Conservation (phyloP, 2,329 filamentous ascomycete species). For the Aquanectria penicillioides region DNA sequence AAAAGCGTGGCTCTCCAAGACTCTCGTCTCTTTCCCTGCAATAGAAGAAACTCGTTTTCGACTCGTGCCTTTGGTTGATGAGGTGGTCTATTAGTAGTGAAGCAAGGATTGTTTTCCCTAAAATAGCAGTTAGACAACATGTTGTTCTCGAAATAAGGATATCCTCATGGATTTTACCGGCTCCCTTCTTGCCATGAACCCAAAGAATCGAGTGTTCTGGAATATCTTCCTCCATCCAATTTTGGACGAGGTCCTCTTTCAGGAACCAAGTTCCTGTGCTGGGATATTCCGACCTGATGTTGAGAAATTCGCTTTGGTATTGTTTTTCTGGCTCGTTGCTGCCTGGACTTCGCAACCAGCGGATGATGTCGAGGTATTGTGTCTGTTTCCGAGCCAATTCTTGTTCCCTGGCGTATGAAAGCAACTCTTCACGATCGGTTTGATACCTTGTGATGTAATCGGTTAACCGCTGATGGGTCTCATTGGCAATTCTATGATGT, state of each 20-base stretch:
- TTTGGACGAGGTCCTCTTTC: not conserved
- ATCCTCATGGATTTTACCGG: slow-evolving; percentile 2
- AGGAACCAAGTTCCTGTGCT: slow-evolving; percentile 18
- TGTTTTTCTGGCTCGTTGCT: not conserved
- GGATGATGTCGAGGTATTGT: not conserved
- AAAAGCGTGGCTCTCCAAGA: not conserved
- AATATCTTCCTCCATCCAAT: slow-evolving; percentile 13
- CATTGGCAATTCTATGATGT: not conserved
- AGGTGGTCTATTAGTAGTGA: slow-evolving; percentile 49
- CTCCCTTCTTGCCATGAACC: slow-evolving; percentile 22
- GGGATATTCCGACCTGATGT: not conserved
- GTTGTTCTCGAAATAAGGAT: not conserved
- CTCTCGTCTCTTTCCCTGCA: slow-evolving; percentile 46
- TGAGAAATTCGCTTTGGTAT: not conserved
- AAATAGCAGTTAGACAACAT: slow-evolving; percentile 2
- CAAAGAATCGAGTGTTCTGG: slow-evolving; percentile 12
- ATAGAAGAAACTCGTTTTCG: slow-evolving; percentile 52
- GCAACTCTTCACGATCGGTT: not conserved
- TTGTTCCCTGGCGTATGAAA: not conserved
- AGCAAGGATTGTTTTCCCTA: slow-evolving; percentile 55
- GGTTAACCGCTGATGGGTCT: not conserved
- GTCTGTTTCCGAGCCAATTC: slow-evolving; percentile 5
- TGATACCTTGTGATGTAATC: not conserved
- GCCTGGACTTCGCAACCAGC: slow-evolving; percentile 14
- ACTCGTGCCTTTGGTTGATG: not conserved